Conservation (phyloP, 1,139 yeast species). For the Yamadazyma mexicana region DNA sequence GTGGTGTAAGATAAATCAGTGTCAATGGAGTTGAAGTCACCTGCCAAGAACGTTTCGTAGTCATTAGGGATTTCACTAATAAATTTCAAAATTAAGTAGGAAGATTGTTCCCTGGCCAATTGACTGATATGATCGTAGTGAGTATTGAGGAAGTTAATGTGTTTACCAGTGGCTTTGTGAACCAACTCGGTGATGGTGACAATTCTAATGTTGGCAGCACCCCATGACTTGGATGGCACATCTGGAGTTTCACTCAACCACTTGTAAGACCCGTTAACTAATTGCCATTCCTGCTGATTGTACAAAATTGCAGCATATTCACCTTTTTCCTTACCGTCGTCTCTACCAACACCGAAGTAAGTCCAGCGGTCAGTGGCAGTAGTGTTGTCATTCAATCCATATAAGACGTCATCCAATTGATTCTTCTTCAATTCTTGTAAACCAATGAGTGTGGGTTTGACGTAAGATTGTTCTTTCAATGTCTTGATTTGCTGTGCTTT, state of each 20-base stretch:
- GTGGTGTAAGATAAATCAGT: slow-evolving; percentile 21
- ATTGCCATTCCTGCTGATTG: slow-evolving; percentile 27
- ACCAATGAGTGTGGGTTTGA: slow-evolving; percentile 27
- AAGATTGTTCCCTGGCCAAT: slow-evolving; percentile 32
- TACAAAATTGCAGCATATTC: slow-evolving; percentile 50
- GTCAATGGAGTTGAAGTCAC: slow-evolving; percentile 16
- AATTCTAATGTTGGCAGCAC: slow-evolving; percentile 44
- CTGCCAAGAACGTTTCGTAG: slow-evolving; percentile 36
- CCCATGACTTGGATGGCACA: slow-evolving; percentile 41
- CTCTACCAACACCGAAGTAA: slow-evolving; percentile 49
- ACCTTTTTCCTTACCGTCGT: slow-evolving; percentile 43
- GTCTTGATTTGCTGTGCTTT: slow-evolving; percentile 20
- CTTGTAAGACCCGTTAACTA: slow-evolving; percentile 36
- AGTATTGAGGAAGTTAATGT: slow-evolving; percentile 38
- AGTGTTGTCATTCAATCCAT: slow-evolving; percentile 19
- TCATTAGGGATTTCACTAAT: slow-evolving; percentile 26
- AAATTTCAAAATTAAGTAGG: slow-evolving; percentile 32
- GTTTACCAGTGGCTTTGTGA: slow-evolving; percentile 21
- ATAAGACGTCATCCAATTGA: slow-evolving; percentile 26
- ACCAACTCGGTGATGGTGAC: slow-evolving; percentile 39
- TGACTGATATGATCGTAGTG: slow-evolving; percentile 45
- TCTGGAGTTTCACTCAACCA: slow-evolving; percentile 49
- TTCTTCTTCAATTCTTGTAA: slow-evolving; percentile 30
- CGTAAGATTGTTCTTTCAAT: slow-evolving; percentile 11
- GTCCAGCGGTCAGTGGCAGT: slow-evolving; percentile 26